Conservation (phyloP, 1,284 basidiomycete species). For the Ceraceosorus bombacis region DNA sequence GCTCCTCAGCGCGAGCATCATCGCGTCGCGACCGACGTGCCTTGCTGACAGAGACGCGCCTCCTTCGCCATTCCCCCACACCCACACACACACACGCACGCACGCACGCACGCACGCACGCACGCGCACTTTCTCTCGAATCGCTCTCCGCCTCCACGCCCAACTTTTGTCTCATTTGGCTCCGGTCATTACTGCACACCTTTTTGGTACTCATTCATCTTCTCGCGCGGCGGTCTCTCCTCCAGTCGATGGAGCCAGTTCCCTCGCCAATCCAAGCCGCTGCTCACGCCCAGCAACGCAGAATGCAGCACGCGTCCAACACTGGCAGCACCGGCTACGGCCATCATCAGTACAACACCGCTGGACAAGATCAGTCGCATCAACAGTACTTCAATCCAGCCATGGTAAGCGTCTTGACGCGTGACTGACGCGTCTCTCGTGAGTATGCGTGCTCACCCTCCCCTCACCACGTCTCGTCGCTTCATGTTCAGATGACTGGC, state of each 20-base stretch:
- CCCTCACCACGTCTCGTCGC: slow-evolving; percentile 16
- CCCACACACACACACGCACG: too few species aligned
- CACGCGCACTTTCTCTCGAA: too few species aligned
- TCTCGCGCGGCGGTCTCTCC: slow-evolving; percentile 11
- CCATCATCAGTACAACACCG: slow-evolving; percentile 8
- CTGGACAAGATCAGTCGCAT: slow-evolving; percentile 3
- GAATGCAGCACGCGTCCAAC: slow-evolving; percentile 1
- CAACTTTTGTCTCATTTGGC: slow-evolving; percentile 13
- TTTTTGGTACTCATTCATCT: not conserved
- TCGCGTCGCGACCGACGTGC: too few species aligned
- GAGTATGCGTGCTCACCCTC: slow-evolving; percentile 10
- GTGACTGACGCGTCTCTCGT: slow-evolving; percentile 11
- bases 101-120: too few species aligned
- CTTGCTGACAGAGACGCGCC: too few species aligned
- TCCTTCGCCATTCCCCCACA: too few species aligned
- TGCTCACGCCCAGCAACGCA: slow-evolving; percentile 3
- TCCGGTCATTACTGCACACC: slow-evolving; percentile 4
- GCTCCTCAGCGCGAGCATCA: too few species aligned
- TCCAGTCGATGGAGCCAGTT: slow-evolving; percentile 11
- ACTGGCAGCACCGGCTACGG: slow-evolving; percentile 10
- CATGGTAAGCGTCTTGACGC: slow-evolving; percentile 1
- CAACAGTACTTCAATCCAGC: slow-evolving; percentile 18
- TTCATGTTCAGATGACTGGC: slow-evolving; percentile 24
- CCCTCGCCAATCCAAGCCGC: slow-evolving; percentile 12
- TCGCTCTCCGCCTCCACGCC: not conserved